Base-by-base conservation (phyloP, 2,329 filamentous ascomycete genomes). In the Gaeumannomyces tritici region DNA sequence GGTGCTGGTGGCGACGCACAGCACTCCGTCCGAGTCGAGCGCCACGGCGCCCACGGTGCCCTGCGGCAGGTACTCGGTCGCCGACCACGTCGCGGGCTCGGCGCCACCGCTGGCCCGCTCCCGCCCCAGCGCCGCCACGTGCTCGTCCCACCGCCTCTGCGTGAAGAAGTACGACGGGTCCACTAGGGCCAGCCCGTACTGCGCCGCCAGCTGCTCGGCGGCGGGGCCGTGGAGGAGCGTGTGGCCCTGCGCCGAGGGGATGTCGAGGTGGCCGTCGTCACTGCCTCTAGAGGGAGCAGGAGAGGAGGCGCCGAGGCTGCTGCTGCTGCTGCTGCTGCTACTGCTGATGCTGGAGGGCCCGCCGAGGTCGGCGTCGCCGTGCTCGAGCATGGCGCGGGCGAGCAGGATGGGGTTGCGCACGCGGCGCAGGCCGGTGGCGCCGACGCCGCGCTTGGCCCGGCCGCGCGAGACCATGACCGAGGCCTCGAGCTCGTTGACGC, bases 41-140 rank as follows among this genome's bases (percentile, higher is more conserved):
- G 89, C 91, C 0, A 96, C 90, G 9, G 89, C 90, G 1, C 92
- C 92, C 33, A 89, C 89, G 0, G 92, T 96, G 0, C 92, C 92
- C 73, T 96, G 91, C 0, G 90, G 89, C 21, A 96, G 78, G 70
- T 89, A 91, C 67, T 61, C 66, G 57, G 62, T 60, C 4, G 64
- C 27, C 2, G 64, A 63, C 64, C 65, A 69, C 7, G 54, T 63
- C 24, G 63, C 63, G 24, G 60, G 47, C 31, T 35, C 54, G 13
- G 55, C 33, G 86, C 83, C 65, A 7, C 21, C 42, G 27, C 57
- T 47, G 12, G 35, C 51, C 15, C 55, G 55, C 68, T 85, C 80
- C 42, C 79, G 74, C 62, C 80, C 74, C 59, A 80, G 64, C 0
- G 83, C 87, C 31, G 77, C 5, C 15, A 79, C 70, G 75, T 91